Conservation (phyloP, 306 rosid species). For the Rosa lucieae region DNA sequence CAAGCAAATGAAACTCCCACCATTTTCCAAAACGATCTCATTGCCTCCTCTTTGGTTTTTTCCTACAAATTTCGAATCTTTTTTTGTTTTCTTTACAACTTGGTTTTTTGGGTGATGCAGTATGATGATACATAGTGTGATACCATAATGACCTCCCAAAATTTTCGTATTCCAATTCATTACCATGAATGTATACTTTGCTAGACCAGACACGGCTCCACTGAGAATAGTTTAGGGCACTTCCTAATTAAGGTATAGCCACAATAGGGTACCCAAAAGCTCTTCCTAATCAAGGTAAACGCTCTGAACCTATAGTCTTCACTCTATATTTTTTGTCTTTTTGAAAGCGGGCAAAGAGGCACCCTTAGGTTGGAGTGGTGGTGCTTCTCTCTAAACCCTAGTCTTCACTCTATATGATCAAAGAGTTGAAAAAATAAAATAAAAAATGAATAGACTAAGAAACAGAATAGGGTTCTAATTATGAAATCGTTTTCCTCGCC, state of each 20-base stretch:
- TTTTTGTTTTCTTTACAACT: conserved; percentile 3
- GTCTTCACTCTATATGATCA: background rate
- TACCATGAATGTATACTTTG: background rate
- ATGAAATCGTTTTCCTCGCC: background rate
- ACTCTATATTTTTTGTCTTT: too few relatives aligned
- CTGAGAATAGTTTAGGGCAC: conserved; percentile 20
- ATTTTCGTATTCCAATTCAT: conserved; percentile 9
- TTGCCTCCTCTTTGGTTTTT: conserved; percentile 32
- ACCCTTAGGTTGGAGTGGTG: too few relatives aligned
- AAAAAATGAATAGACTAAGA: too few relatives aligned
- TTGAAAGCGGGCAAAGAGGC: too few relatives aligned
- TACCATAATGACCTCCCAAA: background rate
- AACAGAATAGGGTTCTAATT: background rate
- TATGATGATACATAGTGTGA: conserved; percentile 2
- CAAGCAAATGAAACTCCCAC: conserved; percentile 51
- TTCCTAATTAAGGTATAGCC: background rate
- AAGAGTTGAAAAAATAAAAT: background rate
- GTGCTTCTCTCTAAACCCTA: too few relatives aligned
- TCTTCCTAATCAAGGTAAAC: background rate
- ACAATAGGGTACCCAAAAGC: background rate
- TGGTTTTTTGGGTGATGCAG: conserved; percentile 1
- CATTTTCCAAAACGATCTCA: conserved; percentile 41
- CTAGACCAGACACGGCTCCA: conserved; percentile 3
- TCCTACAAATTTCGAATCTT: conserved; percentile 23
- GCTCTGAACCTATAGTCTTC: background rate